phyloP scores from a whole-genome alignment of 176 grass and related monocot genomes.

The Miscanthus lutarioriparius region DNA sequence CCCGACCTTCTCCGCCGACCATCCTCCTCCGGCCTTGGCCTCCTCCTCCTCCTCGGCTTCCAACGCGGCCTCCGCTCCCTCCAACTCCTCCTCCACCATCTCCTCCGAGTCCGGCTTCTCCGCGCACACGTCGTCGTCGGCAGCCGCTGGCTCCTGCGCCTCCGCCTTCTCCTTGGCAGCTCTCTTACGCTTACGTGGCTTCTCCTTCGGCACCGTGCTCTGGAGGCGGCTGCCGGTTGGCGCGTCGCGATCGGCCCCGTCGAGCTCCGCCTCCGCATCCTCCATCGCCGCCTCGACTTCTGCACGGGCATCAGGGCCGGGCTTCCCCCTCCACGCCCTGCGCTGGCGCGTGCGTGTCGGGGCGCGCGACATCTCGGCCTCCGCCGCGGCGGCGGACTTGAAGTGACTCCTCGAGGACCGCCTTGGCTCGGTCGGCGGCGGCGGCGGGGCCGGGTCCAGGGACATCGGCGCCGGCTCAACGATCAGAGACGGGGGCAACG shows the following conservation, averaged over 20 bases:
- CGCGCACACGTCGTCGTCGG: background rate
- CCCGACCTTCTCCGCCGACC: background rate
- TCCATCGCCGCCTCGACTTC: background rate
- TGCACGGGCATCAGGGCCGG: background rate
- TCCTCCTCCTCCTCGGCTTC: background rate
- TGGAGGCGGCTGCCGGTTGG: background rate
- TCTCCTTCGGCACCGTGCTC: background rate
- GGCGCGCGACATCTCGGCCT: background rate
- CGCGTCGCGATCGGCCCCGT: background rate
- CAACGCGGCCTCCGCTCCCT: background rate
- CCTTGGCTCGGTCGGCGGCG: too few relatives aligned
- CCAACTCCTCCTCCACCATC: conserved; percentile 13
- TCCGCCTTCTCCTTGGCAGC: background rate
- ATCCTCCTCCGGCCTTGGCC: background rate
- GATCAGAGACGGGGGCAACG: background rate
- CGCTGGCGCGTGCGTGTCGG: background rate
- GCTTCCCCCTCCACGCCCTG: background rate
- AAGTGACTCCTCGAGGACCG: background rate
- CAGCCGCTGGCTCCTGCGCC: background rate
- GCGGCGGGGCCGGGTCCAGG: background rate
- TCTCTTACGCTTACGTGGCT: background rate
- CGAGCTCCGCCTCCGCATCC: background rate
- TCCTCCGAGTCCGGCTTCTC: conserved; percentile 3
- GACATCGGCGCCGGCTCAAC: background rate
- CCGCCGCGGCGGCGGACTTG: background rate